phyloP scores from a whole-genome alignment of 768 basidiomycete species.

The Naematelia encephala region DNA sequence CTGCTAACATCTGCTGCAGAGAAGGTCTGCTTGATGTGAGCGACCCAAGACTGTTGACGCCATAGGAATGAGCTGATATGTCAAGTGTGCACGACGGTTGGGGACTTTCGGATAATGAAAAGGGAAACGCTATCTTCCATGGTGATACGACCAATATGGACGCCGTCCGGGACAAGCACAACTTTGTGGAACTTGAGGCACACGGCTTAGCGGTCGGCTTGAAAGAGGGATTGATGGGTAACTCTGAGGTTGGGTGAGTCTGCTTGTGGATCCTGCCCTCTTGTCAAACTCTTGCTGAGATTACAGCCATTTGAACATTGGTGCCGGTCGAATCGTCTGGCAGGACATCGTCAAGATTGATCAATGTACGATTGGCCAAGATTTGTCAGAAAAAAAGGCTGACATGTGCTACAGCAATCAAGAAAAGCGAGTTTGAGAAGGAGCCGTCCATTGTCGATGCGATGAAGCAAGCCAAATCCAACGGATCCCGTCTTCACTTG shows the following conservation, averaged over 20 bases:
- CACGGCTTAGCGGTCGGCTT: constrained; percentile 91
- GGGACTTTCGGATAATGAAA: constrained; percentile 67
- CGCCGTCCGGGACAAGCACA: constrained; percentile 70
- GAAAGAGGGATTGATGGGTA: constrained; percentile 92
- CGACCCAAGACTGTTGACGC: constrained; percentile 6
- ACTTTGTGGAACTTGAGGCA: constrained; percentile 68
- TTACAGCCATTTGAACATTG: constrained; percentile 83
- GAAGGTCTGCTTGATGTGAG: constrained; percentile 88
- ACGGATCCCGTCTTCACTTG: constrained; percentile 80
- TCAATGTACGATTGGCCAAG: too few relatives aligned
- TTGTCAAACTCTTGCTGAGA: constrained; percentile 2
- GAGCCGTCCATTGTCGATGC: constrained; percentile 67
- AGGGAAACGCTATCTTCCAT: constrained; percentile 85
- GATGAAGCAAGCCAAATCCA: constrained; percentile 73
- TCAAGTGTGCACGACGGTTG: constrained; percentile 85
- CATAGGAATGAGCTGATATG: background rate
- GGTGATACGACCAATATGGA: constrained; percentile 87
- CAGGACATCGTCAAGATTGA: constrained; percentile 97
- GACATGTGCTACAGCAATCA: constrained; percentile 58
- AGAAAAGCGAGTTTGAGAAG: constrained; percentile 81
- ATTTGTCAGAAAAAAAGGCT: too few relatives aligned
- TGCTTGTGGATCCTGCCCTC: background rate
- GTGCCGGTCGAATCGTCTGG: constrained; percentile 93
- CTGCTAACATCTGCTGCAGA: constrained; percentile 44
- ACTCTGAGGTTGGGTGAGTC: constrained; percentile 91